These are phyloP conservation scores for Clonostachys byssicola DNA, from an alignment of 2,329 filamentous ascomycete genomes.

Conservation along the genomic window DNA sequence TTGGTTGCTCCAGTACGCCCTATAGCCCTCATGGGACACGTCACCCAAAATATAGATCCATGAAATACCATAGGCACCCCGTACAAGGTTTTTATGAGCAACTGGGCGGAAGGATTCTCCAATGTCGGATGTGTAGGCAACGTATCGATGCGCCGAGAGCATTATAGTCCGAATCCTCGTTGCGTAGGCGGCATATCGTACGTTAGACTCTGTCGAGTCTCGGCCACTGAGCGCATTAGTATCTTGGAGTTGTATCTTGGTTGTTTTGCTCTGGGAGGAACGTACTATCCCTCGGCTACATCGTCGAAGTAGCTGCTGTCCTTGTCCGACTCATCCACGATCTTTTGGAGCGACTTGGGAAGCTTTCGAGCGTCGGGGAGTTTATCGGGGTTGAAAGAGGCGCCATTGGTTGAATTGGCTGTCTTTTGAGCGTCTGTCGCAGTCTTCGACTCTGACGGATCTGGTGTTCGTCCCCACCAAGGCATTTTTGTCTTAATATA, in stretches of 20 bases:
- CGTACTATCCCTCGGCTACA: conserved; percentile 75
- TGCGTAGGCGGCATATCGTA: conserved; percentile 92
- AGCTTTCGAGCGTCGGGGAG: conserved; percentile 47
- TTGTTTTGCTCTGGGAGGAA: conserved; percentile 10
- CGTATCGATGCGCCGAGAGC: conserved; percentile 86
- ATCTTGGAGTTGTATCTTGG: neutral
- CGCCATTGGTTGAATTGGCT: conserved; percentile 12
- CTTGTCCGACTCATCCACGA: conserved; percentile 52
- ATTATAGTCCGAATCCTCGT: conserved; percentile 82
- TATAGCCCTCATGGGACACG: conserved; percentile 90
- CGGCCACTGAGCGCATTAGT: conserved; percentile 26
- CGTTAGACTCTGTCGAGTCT: conserved; percentile 77
- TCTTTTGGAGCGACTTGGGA: conserved; percentile 49
- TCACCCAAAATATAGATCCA: conserved; percentile 93
- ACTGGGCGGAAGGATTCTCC: conserved; percentile 94
- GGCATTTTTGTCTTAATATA: conserved; percentile 16
- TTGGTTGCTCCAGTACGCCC: conserved; percentile 87
- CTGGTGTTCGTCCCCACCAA: conserved; percentile 37
- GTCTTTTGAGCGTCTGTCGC: conserved; percentile 17
- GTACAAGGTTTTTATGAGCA: conserved; percentile 79
- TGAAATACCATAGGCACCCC: conserved; percentile 81
- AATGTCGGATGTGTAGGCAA: conserved; percentile 95
- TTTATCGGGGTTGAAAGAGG: conserved; percentile 37
- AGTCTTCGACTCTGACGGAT: conserved; percentile 15
- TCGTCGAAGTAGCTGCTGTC: conserved; percentile 76